phyloP scores from a whole-genome alignment of 495 filamentous ascomycete species.

The Penicillium malachiteum region DNA sequence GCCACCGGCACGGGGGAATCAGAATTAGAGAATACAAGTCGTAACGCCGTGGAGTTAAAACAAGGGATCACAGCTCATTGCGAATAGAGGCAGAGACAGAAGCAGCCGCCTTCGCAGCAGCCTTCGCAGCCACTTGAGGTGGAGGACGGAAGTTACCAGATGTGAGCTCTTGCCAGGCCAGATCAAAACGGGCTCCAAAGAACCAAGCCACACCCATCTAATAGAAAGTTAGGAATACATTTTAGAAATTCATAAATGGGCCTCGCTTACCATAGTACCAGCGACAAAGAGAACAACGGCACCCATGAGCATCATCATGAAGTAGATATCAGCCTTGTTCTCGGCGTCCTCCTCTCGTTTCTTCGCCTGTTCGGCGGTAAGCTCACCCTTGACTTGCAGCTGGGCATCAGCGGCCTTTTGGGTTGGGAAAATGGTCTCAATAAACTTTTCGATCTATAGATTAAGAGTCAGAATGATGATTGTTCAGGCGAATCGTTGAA shows the following conservation, averaged over 20 bases:
- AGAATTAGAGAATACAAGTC: conserved; percentile 28
- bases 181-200: conserved; percentile 66
- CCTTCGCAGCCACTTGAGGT: neutral
- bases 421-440: conserved; percentile 88
- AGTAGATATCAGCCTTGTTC: conserved; percentile 58
- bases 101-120: neutral
- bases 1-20: conserved; percentile 31
- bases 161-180: conserved; percentile 55
- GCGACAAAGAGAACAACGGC: conserved; percentile 61
- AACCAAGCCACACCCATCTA: conserved; percentile 67
- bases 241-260: neutral
- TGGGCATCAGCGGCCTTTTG: conserved; percentile 54
- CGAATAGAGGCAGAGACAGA: conserved; percentile 15
- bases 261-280: conserved; percentile 59
- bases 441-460: conserved; percentile 89
- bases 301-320: conserved; percentile 61
- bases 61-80: conserved; percentile 22
- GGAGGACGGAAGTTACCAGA: conserved; percentile 47
- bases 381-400: conserved; percentile 37
- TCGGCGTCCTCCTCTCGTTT: conserved; percentile 51
- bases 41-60: conserved; percentile 32
- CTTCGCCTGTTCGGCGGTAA: conserved; percentile 40
- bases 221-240: conserved; percentile 4
- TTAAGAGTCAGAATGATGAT: conserved; percentile 17
- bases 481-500: neutral